Percentiles rank a stretch among this genome's conserved stretches.
Conservation (phyloP, 2,329 filamentous ascomycete genomes). For the Pestalotiopsis sp. region DNA sequence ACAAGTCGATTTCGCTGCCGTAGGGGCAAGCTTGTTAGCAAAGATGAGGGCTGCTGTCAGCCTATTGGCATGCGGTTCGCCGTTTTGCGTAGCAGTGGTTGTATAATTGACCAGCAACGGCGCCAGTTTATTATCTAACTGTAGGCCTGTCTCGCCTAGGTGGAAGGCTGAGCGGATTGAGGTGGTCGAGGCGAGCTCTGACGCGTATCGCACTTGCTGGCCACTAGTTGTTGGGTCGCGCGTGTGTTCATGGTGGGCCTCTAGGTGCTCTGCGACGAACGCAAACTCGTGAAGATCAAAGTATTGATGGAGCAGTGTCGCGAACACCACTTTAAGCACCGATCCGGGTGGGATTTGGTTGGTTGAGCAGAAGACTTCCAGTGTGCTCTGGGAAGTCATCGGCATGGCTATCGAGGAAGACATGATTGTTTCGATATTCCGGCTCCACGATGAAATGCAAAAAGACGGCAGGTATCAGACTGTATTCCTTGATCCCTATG, state of each 20-base stretch:
- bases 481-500: background rate
- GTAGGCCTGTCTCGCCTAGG: background rate
- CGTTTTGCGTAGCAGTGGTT: background rate
- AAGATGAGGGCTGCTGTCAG: background rate
- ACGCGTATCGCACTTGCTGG: background rate
- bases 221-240: background rate
- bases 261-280: background rate
- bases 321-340: background rate
- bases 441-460: background rate
- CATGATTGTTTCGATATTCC: background rate
- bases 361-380: background rate
- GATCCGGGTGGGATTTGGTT: background rate
- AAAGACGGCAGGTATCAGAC: background rate
- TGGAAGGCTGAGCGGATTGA: background rate
- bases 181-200: constrained; percentile 3
- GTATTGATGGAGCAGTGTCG: constrained; percentile 2
- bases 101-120: background rate
- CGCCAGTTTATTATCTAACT: background rate
- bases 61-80: background rate
- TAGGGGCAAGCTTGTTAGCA: background rate
- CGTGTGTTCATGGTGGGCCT: background rate
- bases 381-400: background rate
- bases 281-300: constrained; percentile 6
- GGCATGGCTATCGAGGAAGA: background rate
- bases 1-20: background rate